A percentile compares a stretch with the other conserved stretches of the same genome.
Evolutionary conservation across 345 rosid genomes (phyloP).

Genomic region (Diplotaxis tenuifolia): DNA sequence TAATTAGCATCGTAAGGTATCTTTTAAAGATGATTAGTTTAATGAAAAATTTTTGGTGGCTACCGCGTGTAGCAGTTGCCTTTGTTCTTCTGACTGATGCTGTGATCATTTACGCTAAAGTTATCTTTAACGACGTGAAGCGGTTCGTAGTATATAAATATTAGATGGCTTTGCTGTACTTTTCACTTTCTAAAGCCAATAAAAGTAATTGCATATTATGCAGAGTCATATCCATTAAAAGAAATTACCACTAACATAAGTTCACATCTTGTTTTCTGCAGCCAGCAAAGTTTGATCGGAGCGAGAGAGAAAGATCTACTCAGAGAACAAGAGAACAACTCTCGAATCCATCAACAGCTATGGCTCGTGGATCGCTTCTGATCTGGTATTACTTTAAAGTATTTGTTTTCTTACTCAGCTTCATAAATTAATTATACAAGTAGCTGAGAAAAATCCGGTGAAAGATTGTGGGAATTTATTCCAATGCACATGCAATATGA

Average conservation of each 20-base stretch:
- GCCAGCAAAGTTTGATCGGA: not conserved
- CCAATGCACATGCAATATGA: slow-evolving; percentile 27
- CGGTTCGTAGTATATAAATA: not conserved
- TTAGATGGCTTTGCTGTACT: slow-evolving; percentile 2
- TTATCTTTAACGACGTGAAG: slow-evolving; percentile 17
- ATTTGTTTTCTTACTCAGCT: not conserved
- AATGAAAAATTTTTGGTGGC: not conserved
- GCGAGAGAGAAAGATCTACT: not conserved
- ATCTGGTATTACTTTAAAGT: slow-evolving; percentile 14
- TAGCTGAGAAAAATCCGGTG: slow-evolving; percentile 28
- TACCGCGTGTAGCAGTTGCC: not conserved
- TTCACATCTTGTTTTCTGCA: slow-evolving; percentile 8
- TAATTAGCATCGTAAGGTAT: not conserved
- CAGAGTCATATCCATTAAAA: not conserved
- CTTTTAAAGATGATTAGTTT: not conserved
- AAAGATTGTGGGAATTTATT: slow-evolving; percentile 20
- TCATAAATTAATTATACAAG: not conserved
- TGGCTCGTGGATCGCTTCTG: slow-evolving; percentile 12
- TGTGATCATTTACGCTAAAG: not conserved
- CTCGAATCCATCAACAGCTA: not conserved
- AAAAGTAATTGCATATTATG: slow-evolving; percentile 2
- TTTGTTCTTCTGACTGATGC: not conserved
- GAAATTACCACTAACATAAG: slow-evolving; percentile 3
- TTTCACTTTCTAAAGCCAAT: slow-evolving; percentile 7
- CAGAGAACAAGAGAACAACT: not conserved